Evolutionary conservation across 2,329 filamentous ascomycete genomes (phyloP).

Genomic region (Claviceps citrina): DNA sequence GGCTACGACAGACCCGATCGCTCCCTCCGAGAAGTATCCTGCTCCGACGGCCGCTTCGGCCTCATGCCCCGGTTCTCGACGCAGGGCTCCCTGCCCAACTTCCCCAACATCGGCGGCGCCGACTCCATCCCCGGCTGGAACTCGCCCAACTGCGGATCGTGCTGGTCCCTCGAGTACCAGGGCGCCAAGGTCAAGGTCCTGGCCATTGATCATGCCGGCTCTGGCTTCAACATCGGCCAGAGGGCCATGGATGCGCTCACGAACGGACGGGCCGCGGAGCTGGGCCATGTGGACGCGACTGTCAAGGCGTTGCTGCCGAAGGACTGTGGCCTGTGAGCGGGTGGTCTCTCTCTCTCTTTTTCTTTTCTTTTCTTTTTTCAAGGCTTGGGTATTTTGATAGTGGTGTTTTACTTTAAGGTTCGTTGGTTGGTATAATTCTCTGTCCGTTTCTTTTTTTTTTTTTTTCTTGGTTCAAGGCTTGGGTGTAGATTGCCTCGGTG

Average conservation of each 20-base stretch:
- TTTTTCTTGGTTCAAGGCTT: too few species aligned
- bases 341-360: not conserved
- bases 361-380: too few species aligned
- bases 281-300: conserved; percentile 17
- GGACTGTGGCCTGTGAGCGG: conserved; percentile 26
- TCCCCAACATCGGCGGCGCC: conserved; percentile 42
- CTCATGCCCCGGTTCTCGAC: conserved; percentile 47
- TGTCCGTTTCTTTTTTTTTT: too few species aligned
- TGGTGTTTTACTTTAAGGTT: too few species aligned
- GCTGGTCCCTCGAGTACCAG: conserved; percentile 40
- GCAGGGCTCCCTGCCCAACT: conserved; percentile 34
- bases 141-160: conserved; percentile 41
- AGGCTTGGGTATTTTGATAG: not conserved
- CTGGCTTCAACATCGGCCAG: conserved; percentile 41
- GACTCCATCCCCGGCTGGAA: conserved; percentile 40
- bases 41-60: conserved; percentile 53
- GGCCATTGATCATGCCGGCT: conserved; percentile 35
- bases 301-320: conserved; percentile 27
- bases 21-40: conserved; percentile 42
- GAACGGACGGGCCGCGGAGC: conserved; percentile 27
- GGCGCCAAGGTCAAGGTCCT: conserved; percentile 37
- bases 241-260: conserved; percentile 41
- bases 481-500: too few species aligned
- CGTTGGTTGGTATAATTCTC: too few species aligned
- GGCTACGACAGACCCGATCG: conserved; percentile 49